Conservation (phyloP, 192 early-diverging fungal genomes). For the Gryganskiella cystojenkinii region DNA sequence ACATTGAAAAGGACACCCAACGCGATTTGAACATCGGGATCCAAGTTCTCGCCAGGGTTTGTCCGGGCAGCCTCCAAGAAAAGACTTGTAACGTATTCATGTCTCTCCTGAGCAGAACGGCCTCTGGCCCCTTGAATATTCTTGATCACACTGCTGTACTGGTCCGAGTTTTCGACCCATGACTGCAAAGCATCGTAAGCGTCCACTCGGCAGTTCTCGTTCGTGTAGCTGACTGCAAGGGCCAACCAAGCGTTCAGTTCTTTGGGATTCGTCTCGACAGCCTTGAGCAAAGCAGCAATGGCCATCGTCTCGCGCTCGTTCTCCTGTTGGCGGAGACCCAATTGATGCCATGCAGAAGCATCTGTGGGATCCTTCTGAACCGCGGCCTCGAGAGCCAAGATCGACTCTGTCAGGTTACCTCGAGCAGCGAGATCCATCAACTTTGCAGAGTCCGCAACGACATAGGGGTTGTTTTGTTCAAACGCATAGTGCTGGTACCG, state of each 20-base stretch:
- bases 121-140: conserved; percentile 25
- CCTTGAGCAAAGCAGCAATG: conserved; percentile 88
- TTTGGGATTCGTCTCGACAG: conserved; percentile 78
- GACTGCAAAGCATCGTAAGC: conserved; percentile 90
- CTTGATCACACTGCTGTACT: conserved; percentile 63
- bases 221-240: conserved; percentile 93
- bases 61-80: conserved; percentile 84
- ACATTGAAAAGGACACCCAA: conserved; percentile 97
- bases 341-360: conserved; percentile 83
- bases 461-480: conserved; percentile 78
- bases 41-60: conserved; percentile 72
- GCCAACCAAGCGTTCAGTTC: conserved; percentile 85
- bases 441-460: conserved; percentile 61
- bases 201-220: conserved; percentile 86
- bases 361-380: conserved; percentile 84
- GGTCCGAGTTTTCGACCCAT: conserved; percentile 83
- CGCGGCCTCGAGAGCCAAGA: conserved; percentile 91
- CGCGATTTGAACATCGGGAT: conserved; percentile 93
- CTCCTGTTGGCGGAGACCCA: conserved; percentile 95
- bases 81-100: conserved; percentile 77
- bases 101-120: conserved; percentile 64
- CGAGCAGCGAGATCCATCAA: conserved; percentile 61
- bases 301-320: conserved; percentile 95
- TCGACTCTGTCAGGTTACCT: conserved; percentile 83
- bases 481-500: conserved; percentile 81